Evolutionary conservation across 2,329 filamentous ascomycete species (phyloP).

Genomic region (Biscogniauxia sp.): DNA sequence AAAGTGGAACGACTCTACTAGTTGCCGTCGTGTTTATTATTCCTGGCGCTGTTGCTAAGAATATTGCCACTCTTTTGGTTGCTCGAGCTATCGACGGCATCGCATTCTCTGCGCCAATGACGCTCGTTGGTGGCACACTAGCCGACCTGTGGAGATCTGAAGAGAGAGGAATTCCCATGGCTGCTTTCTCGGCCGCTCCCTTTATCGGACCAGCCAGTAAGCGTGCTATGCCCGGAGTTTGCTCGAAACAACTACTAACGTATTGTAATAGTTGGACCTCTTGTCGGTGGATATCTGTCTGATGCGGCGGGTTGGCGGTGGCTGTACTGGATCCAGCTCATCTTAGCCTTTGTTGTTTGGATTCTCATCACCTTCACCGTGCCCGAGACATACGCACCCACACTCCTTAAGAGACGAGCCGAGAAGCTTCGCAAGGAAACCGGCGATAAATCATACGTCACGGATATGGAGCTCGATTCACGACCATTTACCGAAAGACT

Average conservation of each 20-base stretch:
- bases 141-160: slow-evolving; percentile 83
- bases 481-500: slow-evolving; percentile 68
- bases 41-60: slow-evolving; percentile 73
- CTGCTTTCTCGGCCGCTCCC: slow-evolving; percentile 77
- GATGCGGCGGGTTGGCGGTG: slow-evolving; percentile 74
- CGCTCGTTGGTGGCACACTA: slow-evolving; percentile 76
- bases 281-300: slow-evolving; percentile 73
- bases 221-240: slow-evolving; percentile 15
- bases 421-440: slow-evolving; percentile 68
- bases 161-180: slow-evolving; percentile 84
- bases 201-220: slow-evolving; percentile 74
- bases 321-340: slow-evolving; percentile 86
- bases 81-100: slow-evolving; percentile 78
- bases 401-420: slow-evolving; percentile 69
- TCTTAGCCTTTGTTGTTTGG: slow-evolving; percentile 69
- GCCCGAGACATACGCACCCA: slow-evolving; percentile 83
- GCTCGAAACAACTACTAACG: slow-evolving; percentile 9
- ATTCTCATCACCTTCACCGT: slow-evolving; percentile 82
- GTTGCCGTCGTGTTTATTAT: slow-evolving; percentile 77
- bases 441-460: slow-evolving; percentile 66
- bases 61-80: slow-evolving; percentile 73
- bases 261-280: slow-evolving; percentile 55
- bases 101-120: slow-evolving; percentile 84
- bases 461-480: slow-evolving; percentile 75
- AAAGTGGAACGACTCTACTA: slow-evolving; percentile 55